Base-by-base conservation (phyloP, 371 early-diverging fungal genomes). In the Circinella minor region DNA sequence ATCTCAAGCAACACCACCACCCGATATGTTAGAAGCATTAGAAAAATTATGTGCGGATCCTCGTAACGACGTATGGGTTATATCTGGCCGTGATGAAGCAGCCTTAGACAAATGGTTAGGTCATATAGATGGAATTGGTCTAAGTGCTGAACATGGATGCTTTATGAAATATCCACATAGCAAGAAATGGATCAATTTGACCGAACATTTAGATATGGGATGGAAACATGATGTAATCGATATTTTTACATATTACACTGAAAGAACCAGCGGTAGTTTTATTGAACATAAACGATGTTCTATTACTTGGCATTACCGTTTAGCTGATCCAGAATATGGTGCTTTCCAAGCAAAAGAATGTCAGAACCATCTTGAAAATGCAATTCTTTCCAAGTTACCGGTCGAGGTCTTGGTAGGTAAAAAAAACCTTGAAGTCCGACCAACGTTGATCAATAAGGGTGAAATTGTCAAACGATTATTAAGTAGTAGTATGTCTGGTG, bases 341-440 rank as follows among this genome's bases (percentile, higher is more conserved):
- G 86, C 82, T 0, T 90, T 90, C 78, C 96, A 96, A 75, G 94
- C 95, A 4, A 94, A 94, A 70, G 96, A 97, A 76, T 95, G 95
- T 69, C 94, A 94, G 73, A 95, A 93, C 73, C 96, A 96, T 80
- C 76, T 97, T 38, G 94, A 96, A 77, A 87, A 92, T 68, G 91
- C 95, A 9, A 88, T 96, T 14, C 80, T 95, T 36, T 93, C 95
- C 38, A 96, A 96, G 77, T 82, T 94, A 14, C 97, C 97, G 0
- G 92, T 99, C 4, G 98, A 98, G 78, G 92, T 98, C 34, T 71
- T 99, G 65, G 89, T 96, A 2, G 98, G 99, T 57, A 97, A 98
- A 77, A 99, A 98, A 86, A 96, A 95, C 64, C 83, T 99, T 3
- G 98, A 99, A 77, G 97, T 97, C 15, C 86, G 95, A 0, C 95